Evolutionary conservation across 306 rosid species (phyloP), one percentile per base, ranked within the genome.

Genomic region (Rosa chinensis): DNA sequence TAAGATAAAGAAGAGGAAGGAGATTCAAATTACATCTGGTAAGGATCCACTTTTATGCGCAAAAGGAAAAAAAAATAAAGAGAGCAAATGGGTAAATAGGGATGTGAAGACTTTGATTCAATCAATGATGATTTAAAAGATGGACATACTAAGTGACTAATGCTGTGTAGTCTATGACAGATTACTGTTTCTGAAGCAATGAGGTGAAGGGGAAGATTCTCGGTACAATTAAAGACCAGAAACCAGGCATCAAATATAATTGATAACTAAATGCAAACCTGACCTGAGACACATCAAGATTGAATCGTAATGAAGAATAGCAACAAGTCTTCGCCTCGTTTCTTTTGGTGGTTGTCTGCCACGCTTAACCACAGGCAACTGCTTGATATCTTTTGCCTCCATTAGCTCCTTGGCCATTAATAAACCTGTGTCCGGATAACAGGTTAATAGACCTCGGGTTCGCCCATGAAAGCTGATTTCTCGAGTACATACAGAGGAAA

Each of bases 381-480:
- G 99, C 82, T 89, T 93, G 77, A 91, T 76, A 73, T 90, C 99
- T 85, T 85, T 93, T 72, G 99, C 99, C 84, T 95, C 99, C 98
- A 95, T 95, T 77, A 95, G 90, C 72, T 95, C 98, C 87, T 86
- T 91, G 72, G 99, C 97, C 84, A 84, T 82, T 73, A 97, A 90
- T 87, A 95, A 86, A 87, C 77, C 86, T 37, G 91, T 86, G 82
- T 90, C 94, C 32, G 97, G 94, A 76, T 87, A 91, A 77, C 99
- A 95, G 64, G 97, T 95, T 81, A 91, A 75, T 66, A 95, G 82
- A 63, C 97, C 97, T 50, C 99, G 98, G 20, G 78, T 89, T 80
- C 79, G 87, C 73, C 98, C 99, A 18, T 89, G 93, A 68, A 93
- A 95, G 82, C 82, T 88, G 76, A 93, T 86, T 80, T 96, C 96